Base-by-base conservation (phyloP, 129 eudicot genomes). In the Escallonia rubra region DNA sequence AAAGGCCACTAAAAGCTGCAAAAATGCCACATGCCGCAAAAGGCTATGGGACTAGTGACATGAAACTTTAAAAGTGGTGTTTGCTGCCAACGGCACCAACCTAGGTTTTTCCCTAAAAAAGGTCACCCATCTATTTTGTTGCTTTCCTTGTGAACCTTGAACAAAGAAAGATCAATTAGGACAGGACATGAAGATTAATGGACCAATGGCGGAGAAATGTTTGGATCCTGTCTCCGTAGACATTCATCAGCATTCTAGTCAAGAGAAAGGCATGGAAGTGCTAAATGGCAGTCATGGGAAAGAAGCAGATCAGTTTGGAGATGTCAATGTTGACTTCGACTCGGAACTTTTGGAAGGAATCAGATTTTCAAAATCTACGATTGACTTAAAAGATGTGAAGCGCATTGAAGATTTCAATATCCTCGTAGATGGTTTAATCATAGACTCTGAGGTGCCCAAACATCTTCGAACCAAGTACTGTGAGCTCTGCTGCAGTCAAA, bases 401-500 rank as follows among this genome's bases (percentile, higher is more conserved):
- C 38, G 64, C 64, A 42, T 79, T 5, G 54, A 83, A 9, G 79
- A 67, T 66, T 91, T 91, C 78, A 77, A 43, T 61, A 79, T 91
- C 42, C 64, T 77, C 11, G 85, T 85, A 48, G 82, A 87, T 71
- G 86, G 81, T 59, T 60, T 91, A 43, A 66, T 83, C 42, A 75
- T 91, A 43, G 90, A 91, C 77, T 85, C 92, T 0, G 87, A 78
- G 76, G 69, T 87, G 44, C 83, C 88, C 3, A 57, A 50, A 6
- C 79, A 87, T 55, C 56, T 75, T 48, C 71, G 65, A 44, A 72
- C 57, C 64, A 87, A 87, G 74, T 91, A 85, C 80, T 87, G 80
- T 52, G 80, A 87, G 57, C 81, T 91, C 14, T 87, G 97, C 60
- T 43, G 49, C 45, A 87, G 90, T 59, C 93, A 91, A 66, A 72